phyloP scores from a whole-genome alignment of 192 early-diverging fungal genomes.

The Helicostylum pulchrum region DNA sequence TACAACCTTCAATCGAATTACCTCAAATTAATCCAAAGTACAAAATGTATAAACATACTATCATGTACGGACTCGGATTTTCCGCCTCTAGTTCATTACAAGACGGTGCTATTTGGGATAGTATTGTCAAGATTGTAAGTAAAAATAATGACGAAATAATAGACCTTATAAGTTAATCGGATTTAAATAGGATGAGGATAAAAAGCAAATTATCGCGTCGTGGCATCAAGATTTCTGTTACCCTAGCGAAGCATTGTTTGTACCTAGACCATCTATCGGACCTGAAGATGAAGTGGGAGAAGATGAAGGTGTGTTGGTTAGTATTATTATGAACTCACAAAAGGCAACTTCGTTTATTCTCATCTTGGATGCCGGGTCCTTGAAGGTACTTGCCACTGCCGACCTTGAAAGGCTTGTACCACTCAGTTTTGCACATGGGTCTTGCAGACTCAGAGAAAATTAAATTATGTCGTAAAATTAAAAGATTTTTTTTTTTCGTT shows the following conservation, averaged over 20 bases:
- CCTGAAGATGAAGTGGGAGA: conserved; percentile 49
- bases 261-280: conserved; percentile 43
- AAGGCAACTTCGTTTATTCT: conserved; percentile 64
- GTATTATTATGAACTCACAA: conserved; percentile 68
- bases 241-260: conserved; percentile 81
- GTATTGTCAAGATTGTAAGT: conserved; percentile 46
- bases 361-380: conserved; percentile 68
- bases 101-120: conserved; percentile 42
- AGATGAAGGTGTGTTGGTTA: conserved; percentile 78
- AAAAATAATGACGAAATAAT: background rate
- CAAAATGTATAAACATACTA: conserved; percentile 22
- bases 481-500: too few species aligned
- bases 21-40: conserved; percentile 41
- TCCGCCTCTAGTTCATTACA: conserved; percentile 26
- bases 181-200: conserved; percentile 33
- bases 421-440: conserved; percentile 68
- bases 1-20: conserved; percentile 36
- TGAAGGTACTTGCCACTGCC: conserved; percentile 66
- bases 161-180: background rate
- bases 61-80: conserved; percentile 43
- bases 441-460: conserved; percentile 31
- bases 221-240: conserved; percentile 64
- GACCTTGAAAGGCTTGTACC: conserved; percentile 64
- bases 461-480: too few species aligned
- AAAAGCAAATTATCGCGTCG: conserved; percentile 32